These are phyloP conservation scores for Claviceps humidiphila DNA, from an alignment of 2,329 filamentous ascomycete species.

Conservation along the genomic window DNA sequence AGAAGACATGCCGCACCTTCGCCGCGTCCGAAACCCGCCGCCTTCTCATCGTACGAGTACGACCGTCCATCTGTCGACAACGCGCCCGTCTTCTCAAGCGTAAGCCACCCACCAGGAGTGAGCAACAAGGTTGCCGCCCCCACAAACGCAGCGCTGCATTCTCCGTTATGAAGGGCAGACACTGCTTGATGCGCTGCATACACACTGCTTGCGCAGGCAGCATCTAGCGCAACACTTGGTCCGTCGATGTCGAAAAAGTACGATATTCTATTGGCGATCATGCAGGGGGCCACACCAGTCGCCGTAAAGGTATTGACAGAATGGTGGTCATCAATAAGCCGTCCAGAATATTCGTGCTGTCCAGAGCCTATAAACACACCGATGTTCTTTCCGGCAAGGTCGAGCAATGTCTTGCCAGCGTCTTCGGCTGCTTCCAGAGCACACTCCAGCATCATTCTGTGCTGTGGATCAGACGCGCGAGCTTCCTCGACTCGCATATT, in stretches of 20 bases:
- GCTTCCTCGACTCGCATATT: slow-evolving; percentile 28
- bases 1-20: slow-evolving; percentile 29
- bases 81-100: slow-evolving; percentile 10
- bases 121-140: slow-evolving; percentile 10
- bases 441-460: slow-evolving; percentile 33
- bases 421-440: slow-evolving; percentile 35
- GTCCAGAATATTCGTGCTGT: slow-evolving; percentile 2
- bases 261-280: slow-evolving; percentile 10
- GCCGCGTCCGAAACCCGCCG: slow-evolving; percentile 31
- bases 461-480: slow-evolving; percentile 31
- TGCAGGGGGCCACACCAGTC: slow-evolving; percentile 4
- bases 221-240: slow-evolving; percentile 20
- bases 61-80: slow-evolving; percentile 14
- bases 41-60: slow-evolving; percentile 22
- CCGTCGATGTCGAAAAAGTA: slow-evolving; percentile 12
- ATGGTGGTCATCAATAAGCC: neutral
- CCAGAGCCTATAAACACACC: slow-evolving; percentile 23
- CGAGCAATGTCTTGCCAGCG: slow-evolving; percentile 30
- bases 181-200: slow-evolving; percentile 19
- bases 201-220: slow-evolving; percentile 24
- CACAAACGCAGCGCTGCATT: slow-evolving; percentile 6
- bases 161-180: slow-evolving; percentile 4
- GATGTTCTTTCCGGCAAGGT: slow-evolving; percentile 29
- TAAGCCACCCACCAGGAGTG: slow-evolving; percentile 7
- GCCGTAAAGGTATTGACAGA: slow-evolving; percentile 1